These are phyloP conservation scores for Globisporangium lucens DNA, from an alignment of 352 stramenopile species.

Conservation along the genomic window DNA sequence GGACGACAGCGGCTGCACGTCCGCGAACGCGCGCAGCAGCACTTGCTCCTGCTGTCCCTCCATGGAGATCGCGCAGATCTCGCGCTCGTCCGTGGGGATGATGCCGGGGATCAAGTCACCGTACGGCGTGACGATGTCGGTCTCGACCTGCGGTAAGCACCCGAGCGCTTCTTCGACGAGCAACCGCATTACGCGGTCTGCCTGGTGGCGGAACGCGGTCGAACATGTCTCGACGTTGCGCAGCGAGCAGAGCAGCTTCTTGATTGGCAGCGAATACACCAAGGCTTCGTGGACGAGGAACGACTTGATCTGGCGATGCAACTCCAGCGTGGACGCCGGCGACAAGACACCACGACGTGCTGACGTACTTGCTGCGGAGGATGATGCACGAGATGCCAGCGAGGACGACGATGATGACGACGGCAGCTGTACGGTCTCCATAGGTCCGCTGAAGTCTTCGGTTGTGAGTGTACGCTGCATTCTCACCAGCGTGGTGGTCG, in stretches of 20 bases:
- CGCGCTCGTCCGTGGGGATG: slow-evolving; percentile 18
- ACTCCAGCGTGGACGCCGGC: neutral
- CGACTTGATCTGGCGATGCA: neutral
- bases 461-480: neutral
- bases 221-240: slow-evolving; percentile 17
- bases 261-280: slow-evolving; percentile 23
- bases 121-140: slow-evolving; percentile 12
- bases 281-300: slow-evolving; percentile 32
- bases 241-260: slow-evolving; percentile 25
- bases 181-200: slow-evolving; percentile 28
- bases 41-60: slow-evolving; percentile 13
- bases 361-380: neutral
- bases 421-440: neutral
- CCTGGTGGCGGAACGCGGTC: slow-evolving; percentile 27
- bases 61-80: slow-evolving; percentile 28
- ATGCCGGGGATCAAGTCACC: slow-evolving; percentile 13
- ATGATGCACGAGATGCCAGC: neutral
- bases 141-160: slow-evolving; percentile 22
- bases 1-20: slow-evolving; percentile 22
- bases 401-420: neutral
- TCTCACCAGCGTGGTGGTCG: neutral
- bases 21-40: slow-evolving; percentile 25
- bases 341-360: neutral
- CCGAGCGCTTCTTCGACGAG: slow-evolving; percentile 38
- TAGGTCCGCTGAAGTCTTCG: slow-evolving; percentile 9